Conservation (phyloP, 768 basidiomycete species). For the Pleurotus sapidus region DNA sequence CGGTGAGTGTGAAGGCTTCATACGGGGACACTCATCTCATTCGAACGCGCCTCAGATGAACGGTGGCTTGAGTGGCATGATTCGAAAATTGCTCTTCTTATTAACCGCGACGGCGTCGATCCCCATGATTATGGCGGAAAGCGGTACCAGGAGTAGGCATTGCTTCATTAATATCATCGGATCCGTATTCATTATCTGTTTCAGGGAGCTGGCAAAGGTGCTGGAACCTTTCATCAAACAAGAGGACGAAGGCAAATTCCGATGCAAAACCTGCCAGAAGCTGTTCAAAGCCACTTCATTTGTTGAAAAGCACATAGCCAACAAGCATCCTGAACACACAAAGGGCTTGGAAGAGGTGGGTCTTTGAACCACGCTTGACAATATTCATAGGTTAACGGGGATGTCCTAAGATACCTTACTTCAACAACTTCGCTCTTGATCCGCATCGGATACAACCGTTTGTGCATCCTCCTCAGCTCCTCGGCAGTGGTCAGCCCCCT, state of each 20-base stretch:
- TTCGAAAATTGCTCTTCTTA: constrained; percentile 76
- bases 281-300: constrained; percentile 97
- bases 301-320: constrained; percentile 95
- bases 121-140: constrained; percentile 88
- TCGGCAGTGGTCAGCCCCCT: constrained; percentile 67
- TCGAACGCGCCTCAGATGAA: constrained; percentile 50
- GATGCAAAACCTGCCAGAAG: constrained; percentile 96
- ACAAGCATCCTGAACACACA: constrained; percentile 89
- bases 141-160: constrained; percentile 36
- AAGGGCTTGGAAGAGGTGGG: constrained; percentile 82
- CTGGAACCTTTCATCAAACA: constrained; percentile 84
- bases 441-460: constrained; percentile 90
- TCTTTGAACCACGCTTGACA: constrained; percentile 5
- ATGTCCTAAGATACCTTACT: constrained; percentile 67
- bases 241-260: constrained; percentile 95
- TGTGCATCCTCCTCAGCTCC: constrained; percentile 67
- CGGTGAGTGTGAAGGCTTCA: constrained; percentile 41
- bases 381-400: too few species aligned
- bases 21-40: too few species aligned
- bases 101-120: constrained; percentile 78
- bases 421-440: constrained; percentile 96
- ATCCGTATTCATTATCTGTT: constrained; percentile 12
- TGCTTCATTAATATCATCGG: not conserved
- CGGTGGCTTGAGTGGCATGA: constrained; percentile 92
- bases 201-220: constrained; percentile 77